Conservation (phyloP, 129 eudicot genomes). For the Flaveria ramosissima region DNA sequence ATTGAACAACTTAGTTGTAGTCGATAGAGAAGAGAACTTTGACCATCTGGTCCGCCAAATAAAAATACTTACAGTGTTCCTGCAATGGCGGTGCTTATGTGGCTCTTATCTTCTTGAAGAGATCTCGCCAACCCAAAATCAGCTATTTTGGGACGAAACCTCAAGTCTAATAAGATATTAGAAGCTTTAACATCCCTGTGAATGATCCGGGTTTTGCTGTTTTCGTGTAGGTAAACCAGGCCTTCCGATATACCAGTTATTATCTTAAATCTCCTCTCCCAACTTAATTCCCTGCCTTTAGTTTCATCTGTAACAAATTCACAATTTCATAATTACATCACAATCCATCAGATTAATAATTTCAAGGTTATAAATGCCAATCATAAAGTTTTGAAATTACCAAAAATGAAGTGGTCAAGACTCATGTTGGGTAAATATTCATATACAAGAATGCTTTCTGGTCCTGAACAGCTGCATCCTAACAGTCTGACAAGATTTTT, state of each 20-base stretch:
- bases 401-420: conserved; percentile 74
- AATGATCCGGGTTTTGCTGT: conserved; percentile 12
- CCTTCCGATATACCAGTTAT: conserved; percentile 14
- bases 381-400: conserved; percentile 20
- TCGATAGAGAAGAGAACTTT: no score
- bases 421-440: conserved; percentile 76
- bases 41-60: no score
- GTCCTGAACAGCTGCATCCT: conserved; percentile 84
- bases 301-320: conserved; percentile 45
- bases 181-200: conserved; percentile 13
- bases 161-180: conserved; percentile 10
- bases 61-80: conserved; percentile 19
- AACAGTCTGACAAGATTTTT: conserved; percentile 71
- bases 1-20: no score
- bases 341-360: neutral
- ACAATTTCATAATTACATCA: no score
- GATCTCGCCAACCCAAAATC: conserved; percentile 11
- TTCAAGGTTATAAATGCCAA: neutral
- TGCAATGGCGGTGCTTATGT: conserved; percentile 20
- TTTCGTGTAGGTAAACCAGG: conserved; percentile 21
- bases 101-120: conserved; percentile 6
- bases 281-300: conserved; percentile 51
- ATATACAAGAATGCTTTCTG: conserved; percentile 78
- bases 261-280: conserved; percentile 19
- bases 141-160: conserved; percentile 11